Conservation (phyloP, 371 early-diverging fungal genomes). For the Circinella minor region DNA sequence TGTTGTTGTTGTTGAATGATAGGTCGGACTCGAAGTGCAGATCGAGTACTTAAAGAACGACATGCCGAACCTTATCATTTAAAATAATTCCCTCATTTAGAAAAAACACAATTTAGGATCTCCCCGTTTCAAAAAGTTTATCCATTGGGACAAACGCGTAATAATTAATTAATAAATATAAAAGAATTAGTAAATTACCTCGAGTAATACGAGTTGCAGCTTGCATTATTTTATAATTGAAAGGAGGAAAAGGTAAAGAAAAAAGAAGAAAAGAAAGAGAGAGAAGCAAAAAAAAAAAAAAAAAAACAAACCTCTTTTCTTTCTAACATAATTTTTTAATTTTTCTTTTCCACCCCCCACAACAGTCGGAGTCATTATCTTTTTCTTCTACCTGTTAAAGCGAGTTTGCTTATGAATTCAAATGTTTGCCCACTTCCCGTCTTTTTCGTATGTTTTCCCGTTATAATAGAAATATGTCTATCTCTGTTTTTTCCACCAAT, state of each 20-base stretch:
- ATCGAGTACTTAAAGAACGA: constrained; percentile 8
- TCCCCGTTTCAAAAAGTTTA: background rate
- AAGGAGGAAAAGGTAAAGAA: background rate
- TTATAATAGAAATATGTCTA: too few species aligned
- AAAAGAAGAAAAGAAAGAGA: background rate
- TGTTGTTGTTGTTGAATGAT: constrained; percentile 7
- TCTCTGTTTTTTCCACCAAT: background rate
- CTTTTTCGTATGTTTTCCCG: background rate
- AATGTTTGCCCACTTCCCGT: background rate
- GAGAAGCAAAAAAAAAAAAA: background rate
- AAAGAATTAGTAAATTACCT: background rate
- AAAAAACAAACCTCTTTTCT: background rate
- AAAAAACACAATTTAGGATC: background rate
- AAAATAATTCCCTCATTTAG: background rate
- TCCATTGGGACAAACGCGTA: background rate
- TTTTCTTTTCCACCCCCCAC: background rate
- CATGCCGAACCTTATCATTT: background rate
- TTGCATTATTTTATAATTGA: constrained; percentile 10
- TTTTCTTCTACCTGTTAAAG: background rate
- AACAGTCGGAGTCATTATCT: background rate
- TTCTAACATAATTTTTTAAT: too few species aligned
- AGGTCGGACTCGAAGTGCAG: constrained; percentile 11
- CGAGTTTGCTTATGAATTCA: background rate
- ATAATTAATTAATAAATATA: too few species aligned
- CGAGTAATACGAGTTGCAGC: constrained; percentile 10